Evolutionary conservation across 75 land plant species (phyloP), one percentile per base, ranked within the genome.

Genomic region (Sequoia sempervirens): DNA sequence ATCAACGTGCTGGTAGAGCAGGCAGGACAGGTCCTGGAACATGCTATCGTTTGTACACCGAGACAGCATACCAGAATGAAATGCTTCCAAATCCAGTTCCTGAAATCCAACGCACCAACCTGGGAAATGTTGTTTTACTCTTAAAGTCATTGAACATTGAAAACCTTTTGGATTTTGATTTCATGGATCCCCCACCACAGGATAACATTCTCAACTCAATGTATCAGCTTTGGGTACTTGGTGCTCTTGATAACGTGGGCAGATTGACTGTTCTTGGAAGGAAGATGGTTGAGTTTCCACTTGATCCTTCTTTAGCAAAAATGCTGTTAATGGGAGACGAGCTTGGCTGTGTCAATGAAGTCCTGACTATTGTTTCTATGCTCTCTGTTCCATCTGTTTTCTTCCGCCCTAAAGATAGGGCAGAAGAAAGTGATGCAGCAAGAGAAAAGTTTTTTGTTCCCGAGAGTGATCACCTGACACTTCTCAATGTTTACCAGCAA

Each of bases 171-270:
- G 98, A 97, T 88, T 97, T 97, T 85, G 99, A 96, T 82, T 97
- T 97, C 86, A 97, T 97, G 99, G 99, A 97, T 73, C 99, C 99
- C 43, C 99, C 99, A 36, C 99, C 99, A 32, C 98, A 97, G 84
- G 99, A 97, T 13, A 97, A 97, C 83, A 97, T 97, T 40, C 92
- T 97, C 47, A 97, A 97, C 84, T 97, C 99, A 52, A 97, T 97
- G 98, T 97, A 97, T 85, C 99, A 97, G 94, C 90, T 97, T 79
- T 97, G 99, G 99, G 95, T 96, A 9, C 86, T 97, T 53, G 98
- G 99, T 53, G 99, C 99, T 36, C 91, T 97, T 32, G 92, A 94
- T 87, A 97, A 97, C 84, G 96, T 94, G 38, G 99, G 99, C 37
- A 81, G 88, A 52, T 88, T 97, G 52, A 94, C 98, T n/a, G 88